Percentiles rank a stretch among this genome's conserved stretches.
Conservation (phyloP, 192 early-diverging fungal species). For the Coemansia erecta region DNA sequence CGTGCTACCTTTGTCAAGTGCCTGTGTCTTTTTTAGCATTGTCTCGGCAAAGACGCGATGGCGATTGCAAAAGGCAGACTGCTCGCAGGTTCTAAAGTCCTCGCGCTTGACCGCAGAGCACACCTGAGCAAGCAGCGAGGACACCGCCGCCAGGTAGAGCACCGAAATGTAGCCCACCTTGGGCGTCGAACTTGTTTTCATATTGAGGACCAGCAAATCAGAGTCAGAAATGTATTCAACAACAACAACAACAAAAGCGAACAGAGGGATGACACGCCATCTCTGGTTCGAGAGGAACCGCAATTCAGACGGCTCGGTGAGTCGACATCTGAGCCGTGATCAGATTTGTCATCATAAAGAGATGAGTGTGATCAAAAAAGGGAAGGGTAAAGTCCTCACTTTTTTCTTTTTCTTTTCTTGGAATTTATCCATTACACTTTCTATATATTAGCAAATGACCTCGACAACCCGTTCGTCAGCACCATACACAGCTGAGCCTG, state of each 20-base stretch:
- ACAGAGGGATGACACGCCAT: background rate
- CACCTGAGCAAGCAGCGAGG: slow-evolving; percentile 17
- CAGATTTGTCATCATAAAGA: background rate
- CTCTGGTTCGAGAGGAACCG: background rate
- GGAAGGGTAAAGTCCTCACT: too few species aligned
- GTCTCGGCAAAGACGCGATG: slow-evolving; percentile 83
- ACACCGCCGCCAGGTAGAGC: slow-evolving; percentile 19
- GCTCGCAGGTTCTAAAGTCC: slow-evolving; percentile 90
- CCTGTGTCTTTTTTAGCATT: slow-evolving; percentile 27
- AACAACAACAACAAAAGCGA: slow-evolving; percentile 2
- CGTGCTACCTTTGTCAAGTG: slow-evolving; percentile 15
- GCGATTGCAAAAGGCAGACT: slow-evolving; percentile 84
- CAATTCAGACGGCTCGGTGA: background rate
- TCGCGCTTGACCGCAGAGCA: slow-evolving; percentile 63
- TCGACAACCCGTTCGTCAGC: background rate
- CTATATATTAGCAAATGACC: background rate
- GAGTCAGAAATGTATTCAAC: background rate
- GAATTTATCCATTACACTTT: background rate
- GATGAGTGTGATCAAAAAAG: background rate
- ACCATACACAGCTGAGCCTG: slow-evolving; percentile 18
- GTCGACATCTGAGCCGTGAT: background rate
- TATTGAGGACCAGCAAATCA: slow-evolving; percentile 4
- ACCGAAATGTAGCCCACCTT: slow-evolving; percentile 8
- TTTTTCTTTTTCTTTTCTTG: background rate
- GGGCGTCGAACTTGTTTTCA: slow-evolving; percentile 8